A percentile compares a stretch with the other conserved stretches of the same genome.
These are phyloP conservation scores for Fragilariopsis cylindrus DNA, from an alignment of 108 stramenopile genomes.

Conservation along the genomic window DNA sequence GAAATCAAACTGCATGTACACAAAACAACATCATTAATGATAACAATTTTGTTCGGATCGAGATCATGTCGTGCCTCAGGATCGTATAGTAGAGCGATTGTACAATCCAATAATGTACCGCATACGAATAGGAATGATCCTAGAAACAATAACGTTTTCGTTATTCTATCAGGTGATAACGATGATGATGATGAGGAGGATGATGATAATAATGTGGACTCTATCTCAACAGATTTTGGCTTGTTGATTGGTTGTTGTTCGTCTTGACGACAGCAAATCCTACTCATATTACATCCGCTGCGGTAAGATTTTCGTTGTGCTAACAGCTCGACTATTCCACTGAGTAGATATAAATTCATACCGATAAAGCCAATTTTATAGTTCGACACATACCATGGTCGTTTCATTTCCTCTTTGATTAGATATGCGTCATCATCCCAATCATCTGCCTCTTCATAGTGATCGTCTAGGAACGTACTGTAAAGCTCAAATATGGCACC, in stretches of 20 bases:
- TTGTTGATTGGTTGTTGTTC: too few species aligned
- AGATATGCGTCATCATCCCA: constrained; percentile 11
- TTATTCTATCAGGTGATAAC: background rate
- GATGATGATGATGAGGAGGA: too few species aligned
- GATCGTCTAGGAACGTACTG: constrained; percentile 12
- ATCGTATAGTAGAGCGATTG: background rate
- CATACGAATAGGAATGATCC: constrained; percentile 6
- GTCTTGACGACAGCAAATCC: background rate
- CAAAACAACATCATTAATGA: constrained; percentile 4
- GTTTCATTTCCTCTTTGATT: background rate
- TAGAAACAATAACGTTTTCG: background rate
- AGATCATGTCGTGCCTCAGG: background rate
- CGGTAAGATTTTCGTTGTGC: constrained; percentile 8
- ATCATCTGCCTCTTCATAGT: constrained; percentile 4
- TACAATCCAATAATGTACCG: constrained; percentile 15
- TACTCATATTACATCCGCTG: background rate
- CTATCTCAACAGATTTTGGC: too few species aligned
- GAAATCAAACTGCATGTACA: background rate
- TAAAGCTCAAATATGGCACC: constrained; percentile 13
- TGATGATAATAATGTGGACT: too few species aligned
- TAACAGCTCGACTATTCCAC: background rate
- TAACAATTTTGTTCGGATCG: background rate
- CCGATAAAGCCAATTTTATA: constrained; percentile 6
- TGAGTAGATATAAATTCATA: constrained; percentile 15
- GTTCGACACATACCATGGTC: constrained; percentile 12